phyloP scores from a whole-genome alignment of 2,329 filamentous ascomycete species.

The Colletotrichum euphorbiae region DNA sequence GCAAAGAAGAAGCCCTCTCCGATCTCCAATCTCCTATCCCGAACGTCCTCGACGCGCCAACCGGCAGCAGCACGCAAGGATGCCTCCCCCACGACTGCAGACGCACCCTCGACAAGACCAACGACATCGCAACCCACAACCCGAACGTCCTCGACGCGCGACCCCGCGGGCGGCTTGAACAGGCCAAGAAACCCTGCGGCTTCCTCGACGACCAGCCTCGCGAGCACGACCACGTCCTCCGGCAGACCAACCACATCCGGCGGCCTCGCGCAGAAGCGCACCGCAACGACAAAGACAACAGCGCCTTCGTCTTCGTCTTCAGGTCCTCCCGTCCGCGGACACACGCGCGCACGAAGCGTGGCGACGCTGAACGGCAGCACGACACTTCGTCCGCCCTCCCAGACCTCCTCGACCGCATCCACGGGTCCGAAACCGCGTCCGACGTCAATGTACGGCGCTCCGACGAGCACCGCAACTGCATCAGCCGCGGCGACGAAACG shows the following conservation, averaged over 20 bases:
- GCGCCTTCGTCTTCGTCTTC: slow-evolving; percentile 36
- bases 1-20: slow-evolving; percentile 28
- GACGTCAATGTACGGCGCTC: slow-evolving; percentile 32
- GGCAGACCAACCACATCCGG: slow-evolving; percentile 46
- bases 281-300: slow-evolving; percentile 46
- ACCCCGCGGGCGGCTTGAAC: slow-evolving; percentile 30
- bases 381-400: slow-evolving; percentile 52
- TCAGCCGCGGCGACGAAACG: slow-evolving; percentile 46
- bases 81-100: background rate
- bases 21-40: slow-evolving; percentile 17
- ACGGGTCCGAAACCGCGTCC: slow-evolving; percentile 24
- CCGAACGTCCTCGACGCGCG: slow-evolving; percentile 28
- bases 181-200: slow-evolving; percentile 9
- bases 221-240: slow-evolving; percentile 22
- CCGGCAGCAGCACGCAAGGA: slow-evolving; percentile 13
- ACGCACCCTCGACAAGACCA: background rate
- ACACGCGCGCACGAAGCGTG: slow-evolving; percentile 56
- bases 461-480: background rate
- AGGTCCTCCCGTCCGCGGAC: slow-evolving; percentile 40
- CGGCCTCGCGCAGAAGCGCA: slow-evolving; percentile 40
- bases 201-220: slow-evolving; percentile 42
- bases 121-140: background rate
- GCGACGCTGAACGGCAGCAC: slow-evolving; percentile 52
- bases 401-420: slow-evolving; percentile 44
- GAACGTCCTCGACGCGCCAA: slow-evolving; percentile 25